These are phyloP conservation scores for Mangifera indica DNA, from an alignment of 345 rosid species.

Conservation along the genomic window DNA sequence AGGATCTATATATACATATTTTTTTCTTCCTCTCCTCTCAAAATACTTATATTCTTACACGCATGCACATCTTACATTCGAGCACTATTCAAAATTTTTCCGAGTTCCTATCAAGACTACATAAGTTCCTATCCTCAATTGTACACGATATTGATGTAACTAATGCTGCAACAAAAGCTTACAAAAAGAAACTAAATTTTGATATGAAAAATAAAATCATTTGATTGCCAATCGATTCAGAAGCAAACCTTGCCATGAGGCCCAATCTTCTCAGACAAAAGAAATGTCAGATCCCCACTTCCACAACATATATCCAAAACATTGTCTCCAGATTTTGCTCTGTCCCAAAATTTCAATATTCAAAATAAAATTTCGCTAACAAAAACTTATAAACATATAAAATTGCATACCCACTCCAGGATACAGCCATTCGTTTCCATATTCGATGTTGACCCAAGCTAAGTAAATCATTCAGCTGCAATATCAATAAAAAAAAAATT, in stretches of 20 bases:
- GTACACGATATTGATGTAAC: no score
- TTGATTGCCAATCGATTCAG: neutral
- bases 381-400: neutral
- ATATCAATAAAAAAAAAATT: neutral
- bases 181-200: no score
- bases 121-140: no score
- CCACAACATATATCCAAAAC: constrained; percentile 93
- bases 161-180: no score
- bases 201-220: neutral
- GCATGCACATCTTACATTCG: no score
- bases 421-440: constrained; percentile 85
- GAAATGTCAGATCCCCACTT: constrained; percentile 84
- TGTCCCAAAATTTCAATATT: constrained; percentile 26
- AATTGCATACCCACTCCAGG: constrained; percentile 53
- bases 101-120: no score
- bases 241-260: constrained; percentile 50
- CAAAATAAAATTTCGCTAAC: neutral
- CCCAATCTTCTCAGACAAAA: constrained; percentile 79
- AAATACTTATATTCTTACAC: no score
- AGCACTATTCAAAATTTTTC: no score
- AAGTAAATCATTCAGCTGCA: constrained; percentile 74
- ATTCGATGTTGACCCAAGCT: constrained; percentile 85
- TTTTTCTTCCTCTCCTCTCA: no score
- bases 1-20: no score
- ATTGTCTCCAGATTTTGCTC: constrained; percentile 60